Conservation (phyloP, 306 rosid genomes). For the Glycine latifolia region DNA sequence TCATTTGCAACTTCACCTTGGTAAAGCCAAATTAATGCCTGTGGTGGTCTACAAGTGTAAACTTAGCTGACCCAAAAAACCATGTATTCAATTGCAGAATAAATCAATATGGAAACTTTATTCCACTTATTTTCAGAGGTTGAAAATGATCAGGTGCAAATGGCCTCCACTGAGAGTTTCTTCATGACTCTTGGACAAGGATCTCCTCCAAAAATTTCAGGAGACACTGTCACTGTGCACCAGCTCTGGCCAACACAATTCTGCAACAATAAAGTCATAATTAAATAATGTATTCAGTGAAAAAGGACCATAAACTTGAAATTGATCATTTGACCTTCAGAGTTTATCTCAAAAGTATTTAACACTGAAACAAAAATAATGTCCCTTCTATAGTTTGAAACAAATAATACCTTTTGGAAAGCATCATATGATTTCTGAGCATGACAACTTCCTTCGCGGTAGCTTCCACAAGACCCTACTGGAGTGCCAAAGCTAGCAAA, state of each 20-base stretch:
- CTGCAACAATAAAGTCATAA: slow-evolving; percentile 61
- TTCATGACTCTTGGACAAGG: slow-evolving; percentile 95
- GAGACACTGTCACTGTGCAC: slow-evolving; percentile 79
- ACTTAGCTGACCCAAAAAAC: not conserved
- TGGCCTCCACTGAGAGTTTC: slow-evolving; percentile 88
- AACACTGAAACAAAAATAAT: not conserved
- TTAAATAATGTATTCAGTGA: not conserved
- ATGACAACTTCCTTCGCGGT: slow-evolving; percentile 85
- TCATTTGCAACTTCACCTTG: slow-evolving; percentile 89
- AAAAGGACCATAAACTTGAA: not conserved
- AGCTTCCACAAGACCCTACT: slow-evolving; percentile 85
- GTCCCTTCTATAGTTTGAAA: not conserved
- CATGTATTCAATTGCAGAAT: not conserved
- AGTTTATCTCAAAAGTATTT: not conserved
- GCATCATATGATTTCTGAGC: slow-evolving; percentile 92
- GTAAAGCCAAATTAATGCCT: slow-evolving; percentile 65
- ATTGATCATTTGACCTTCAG: slow-evolving; percentile 12
- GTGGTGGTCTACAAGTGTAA: slow-evolving; percentile 6
- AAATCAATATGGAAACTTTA: slow-evolving; percentile 43
- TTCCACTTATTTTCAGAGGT: slow-evolving; percentile 45
- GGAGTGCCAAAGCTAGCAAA: slow-evolving; percentile 99
- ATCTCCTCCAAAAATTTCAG: slow-evolving; percentile 93
- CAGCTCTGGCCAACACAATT: slow-evolving; percentile 82
- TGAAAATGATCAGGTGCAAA: slow-evolving; percentile 76
- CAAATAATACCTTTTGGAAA: slow-evolving; percentile 69